A percentile compares a stretch with the other conserved stretches of the same genome.
phyloP scores from a whole-genome alignment of 257 asterid species.

The Nicotiana otophora region DNA sequence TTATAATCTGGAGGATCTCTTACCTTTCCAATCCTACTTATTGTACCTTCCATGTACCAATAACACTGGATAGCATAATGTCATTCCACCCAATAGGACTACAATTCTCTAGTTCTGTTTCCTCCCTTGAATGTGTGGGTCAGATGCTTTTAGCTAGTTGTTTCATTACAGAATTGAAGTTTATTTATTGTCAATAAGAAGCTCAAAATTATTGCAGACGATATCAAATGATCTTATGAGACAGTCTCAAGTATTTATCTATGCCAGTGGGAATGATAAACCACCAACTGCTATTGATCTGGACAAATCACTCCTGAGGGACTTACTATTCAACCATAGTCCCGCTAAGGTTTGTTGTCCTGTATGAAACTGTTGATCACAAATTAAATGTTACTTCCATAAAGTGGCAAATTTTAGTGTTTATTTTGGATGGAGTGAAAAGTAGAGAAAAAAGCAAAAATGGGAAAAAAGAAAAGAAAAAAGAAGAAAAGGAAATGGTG shows the following conservation, averaged over 20 bases:
- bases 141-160: not conserved
- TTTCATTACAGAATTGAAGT: not conserved
- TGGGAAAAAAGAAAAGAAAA: not conserved
- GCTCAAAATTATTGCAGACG: constrained; percentile 37
- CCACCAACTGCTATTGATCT: constrained; percentile 89
- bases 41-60: not conserved
- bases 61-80: not conserved
- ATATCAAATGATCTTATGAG: constrained; percentile 72
- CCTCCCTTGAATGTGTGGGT: not conserved
- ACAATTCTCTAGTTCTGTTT: not conserved
- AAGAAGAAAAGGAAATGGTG: not conserved
- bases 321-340: constrained; percentile 82
- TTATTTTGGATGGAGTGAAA: no score
- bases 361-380: not conserved
- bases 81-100: not conserved
- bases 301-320: constrained; percentile 67
- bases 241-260: constrained; percentile 66
- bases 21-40: not conserved
- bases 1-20: not conserved
- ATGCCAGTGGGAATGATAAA: constrained; percentile 68
- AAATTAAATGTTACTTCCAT: not conserved
- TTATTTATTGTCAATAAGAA: not conserved
- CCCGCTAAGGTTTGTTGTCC: constrained; percentile 68
- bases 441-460: no score
- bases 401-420: not conserved